Evolutionary conservation across 2,329 filamentous ascomycete species (phyloP), one percentile per base, ranked within the genome.

Genomic region (Calonectria pseudoreteaudii): DNA sequence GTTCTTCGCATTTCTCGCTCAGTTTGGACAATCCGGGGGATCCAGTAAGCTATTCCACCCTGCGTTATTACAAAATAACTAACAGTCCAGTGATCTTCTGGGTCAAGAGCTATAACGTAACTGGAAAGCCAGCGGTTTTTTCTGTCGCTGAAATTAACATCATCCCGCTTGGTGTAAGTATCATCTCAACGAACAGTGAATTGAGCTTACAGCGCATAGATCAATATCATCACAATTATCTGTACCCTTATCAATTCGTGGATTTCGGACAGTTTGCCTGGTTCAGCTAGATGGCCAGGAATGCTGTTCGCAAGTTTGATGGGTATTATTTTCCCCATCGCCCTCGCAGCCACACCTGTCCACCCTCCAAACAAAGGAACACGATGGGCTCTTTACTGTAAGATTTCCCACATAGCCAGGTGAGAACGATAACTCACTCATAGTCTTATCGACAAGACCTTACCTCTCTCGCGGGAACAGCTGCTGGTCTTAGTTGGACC

Each of bases 211-310:
- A 16, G 1, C 36, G 28, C 38, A 4, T 44, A 66, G 64, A 66
- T 66, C 31, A 66, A 66, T 13, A 28, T 52, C 23, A 66, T 52
- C 20, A 31, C 64, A 20, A 66, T 66, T 36, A 4, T 66, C n/a
- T 49, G 41, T 11, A 52, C 64, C 8, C 64, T 66, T 31, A 4
- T 66, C 18, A 66, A 66, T 52, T 66, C 64, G 16, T 66, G 64
- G 64, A 38, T 66, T 38, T 66, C 64, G 13, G 64, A 66, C n/a
- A 52, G 64, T 18, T 26, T 66, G 41, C 64, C 64, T 26, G 64
- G 64, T 20, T 66, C 64, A 0, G 64, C 44, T 9, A 36, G 64
- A 38, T 66, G 64, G 64, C 41, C 64, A 4, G 64, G 64, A 0
- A 49, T 66, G 44, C 7, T 66, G 18, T 66, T 66, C 23, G 64